Evolutionary conservation across 805 yeast genomes (phyloP), one percentile per base, ranked within the genome.

Genomic region (Saccharomyces mikatae): DNA sequence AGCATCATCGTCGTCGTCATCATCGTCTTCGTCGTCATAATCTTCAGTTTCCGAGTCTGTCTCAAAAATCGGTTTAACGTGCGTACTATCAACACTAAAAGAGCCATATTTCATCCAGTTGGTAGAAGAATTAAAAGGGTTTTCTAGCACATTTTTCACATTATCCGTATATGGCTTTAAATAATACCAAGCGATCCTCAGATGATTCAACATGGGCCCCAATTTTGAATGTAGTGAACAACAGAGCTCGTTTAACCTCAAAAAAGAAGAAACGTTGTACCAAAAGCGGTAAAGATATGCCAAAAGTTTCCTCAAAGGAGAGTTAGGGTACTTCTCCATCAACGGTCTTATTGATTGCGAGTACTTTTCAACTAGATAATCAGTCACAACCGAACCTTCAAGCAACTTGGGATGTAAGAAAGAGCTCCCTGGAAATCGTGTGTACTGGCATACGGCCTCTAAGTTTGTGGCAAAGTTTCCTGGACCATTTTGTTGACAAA

Each of bases 61-160:
- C 44, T 36, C 44, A 36, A 36, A 36, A 36, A 36, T 36, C 13
- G 44, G 24, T 17, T 36, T 36, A 9, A 4, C 10, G 24, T 17
- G 44, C 17, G 44, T n/a, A 11, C 30, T 8, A 17, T 13, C 26
- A 11, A 11, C 44, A n/a, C 24, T 17, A 8, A 17, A 41, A 6
- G 31, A 27, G 44, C 30, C 32, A 82, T 4, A 28, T 28, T 11
- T 32, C 24, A 53, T 31, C 29, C 44, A 32, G 9, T 26, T 32
- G 13, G 51, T 49, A 21, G 44, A 36, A 17, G 44, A 36, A 11
- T 36, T 36, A 9, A 36, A 36, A 1, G 44, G 44, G 22, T 17
- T 36, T 8, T 36, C 44, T 36, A 36, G 24, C 3, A 36, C 44
- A 17, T 36, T 36, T 44, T 44, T 50, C 21, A 54, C 58, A 30